A percentile compares a stretch with the other conserved stretches of the same genome.
These are phyloP conservation scores for Cyclocybe aegerita DNA, from an alignment of 768 basidiomycete genomes.

Conservation along the genomic window DNA sequence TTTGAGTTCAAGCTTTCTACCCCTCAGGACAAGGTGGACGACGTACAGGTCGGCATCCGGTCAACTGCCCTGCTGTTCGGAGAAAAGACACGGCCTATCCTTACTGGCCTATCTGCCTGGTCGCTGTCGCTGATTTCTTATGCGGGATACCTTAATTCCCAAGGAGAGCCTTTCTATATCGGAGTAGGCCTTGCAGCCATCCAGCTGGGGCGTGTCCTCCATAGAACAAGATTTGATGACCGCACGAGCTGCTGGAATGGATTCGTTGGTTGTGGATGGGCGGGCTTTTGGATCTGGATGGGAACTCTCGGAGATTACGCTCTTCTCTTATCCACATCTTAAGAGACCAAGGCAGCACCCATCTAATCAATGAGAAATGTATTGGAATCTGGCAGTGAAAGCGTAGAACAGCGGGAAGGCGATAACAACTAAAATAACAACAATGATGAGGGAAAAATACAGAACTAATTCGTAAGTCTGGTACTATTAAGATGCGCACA, in stretches of 20 bases:
- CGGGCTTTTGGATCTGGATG: constrained; percentile 86
- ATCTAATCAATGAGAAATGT: no score
- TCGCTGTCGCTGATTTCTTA: constrained; percentile 73
- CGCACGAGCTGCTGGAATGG: constrained; percentile 87
- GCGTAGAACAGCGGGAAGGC: no score
- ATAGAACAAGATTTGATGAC: constrained; percentile 71
- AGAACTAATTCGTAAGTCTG: neutral
- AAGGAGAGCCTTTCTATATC: constrained; percentile 77
- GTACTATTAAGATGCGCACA: neutral
- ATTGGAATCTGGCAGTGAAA: no score
- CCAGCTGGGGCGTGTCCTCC: constrained; percentile 78
- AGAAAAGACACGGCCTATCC: constrained; percentile 68
- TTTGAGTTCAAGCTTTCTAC: neutral
- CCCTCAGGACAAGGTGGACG: constrained; percentile 86
- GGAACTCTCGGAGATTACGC: constrained; percentile 75
- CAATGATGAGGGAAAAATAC: neutral
- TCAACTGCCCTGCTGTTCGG: constrained; percentile 95
- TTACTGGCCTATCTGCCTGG: constrained; percentile 69
- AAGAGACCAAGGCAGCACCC: neutral
- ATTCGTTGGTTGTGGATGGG: constrained; percentile 85
- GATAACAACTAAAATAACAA: no score
- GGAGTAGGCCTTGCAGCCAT: constrained; percentile 70
- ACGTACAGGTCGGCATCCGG: constrained; percentile 82
- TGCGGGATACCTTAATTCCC: constrained; percentile 78
- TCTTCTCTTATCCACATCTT: constrained; percentile 23